These are phyloP conservation scores for Gnetum montanum DNA, from an alignment of 75 land plant genomes.

Conservation along the genomic window DNA sequence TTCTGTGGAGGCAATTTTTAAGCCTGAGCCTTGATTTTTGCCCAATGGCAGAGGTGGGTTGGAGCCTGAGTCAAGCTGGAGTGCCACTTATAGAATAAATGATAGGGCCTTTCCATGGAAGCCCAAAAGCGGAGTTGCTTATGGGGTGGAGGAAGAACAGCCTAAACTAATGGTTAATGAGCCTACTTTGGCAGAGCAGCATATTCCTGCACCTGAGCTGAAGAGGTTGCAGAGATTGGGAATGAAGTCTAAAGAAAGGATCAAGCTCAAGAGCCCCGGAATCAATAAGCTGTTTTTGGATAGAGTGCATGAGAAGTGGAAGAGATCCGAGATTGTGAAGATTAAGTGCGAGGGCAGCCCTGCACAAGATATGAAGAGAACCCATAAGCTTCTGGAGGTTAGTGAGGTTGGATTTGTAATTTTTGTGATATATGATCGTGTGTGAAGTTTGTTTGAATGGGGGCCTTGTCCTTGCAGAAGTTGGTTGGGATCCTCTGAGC, in stretches of 20 bases:
- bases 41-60: slow-evolving; percentile 51
- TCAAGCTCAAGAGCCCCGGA: slow-evolving; percentile 53
- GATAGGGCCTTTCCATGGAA: slow-evolving; percentile 48
- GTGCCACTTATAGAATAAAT: slow-evolving; percentile 7
- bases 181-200: slow-evolving; percentile 67
- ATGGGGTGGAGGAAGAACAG: slow-evolving; percentile 7
- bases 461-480: no score
- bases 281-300: slow-evolving; percentile 68
- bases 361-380: slow-evolving; percentile 75
- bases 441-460: no score
- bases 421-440: no score
- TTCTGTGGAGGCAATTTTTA: slow-evolving; percentile 59
- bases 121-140: slow-evolving; percentile 13
- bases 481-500: no score
- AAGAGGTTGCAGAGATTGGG: slow-evolving; percentile 48
- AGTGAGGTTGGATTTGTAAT: no score
- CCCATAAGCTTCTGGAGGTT: slow-evolving; percentile 84
- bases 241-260: slow-evolving; percentile 33
- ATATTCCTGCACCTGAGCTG: slow-evolving; percentile 58
- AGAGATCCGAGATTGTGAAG: slow-evolving; percentile 59
- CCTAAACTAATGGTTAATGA: slow-evolving; percentile 17
- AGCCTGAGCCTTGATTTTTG: slow-evolving; percentile 47
- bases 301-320: slow-evolving; percentile 66
- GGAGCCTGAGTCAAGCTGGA: slow-evolving; percentile 12
- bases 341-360: slow-evolving; percentile 66